Conservation (phyloP, 495 filamentous ascomycete genomes). For the Penicillium steckii region DNA sequence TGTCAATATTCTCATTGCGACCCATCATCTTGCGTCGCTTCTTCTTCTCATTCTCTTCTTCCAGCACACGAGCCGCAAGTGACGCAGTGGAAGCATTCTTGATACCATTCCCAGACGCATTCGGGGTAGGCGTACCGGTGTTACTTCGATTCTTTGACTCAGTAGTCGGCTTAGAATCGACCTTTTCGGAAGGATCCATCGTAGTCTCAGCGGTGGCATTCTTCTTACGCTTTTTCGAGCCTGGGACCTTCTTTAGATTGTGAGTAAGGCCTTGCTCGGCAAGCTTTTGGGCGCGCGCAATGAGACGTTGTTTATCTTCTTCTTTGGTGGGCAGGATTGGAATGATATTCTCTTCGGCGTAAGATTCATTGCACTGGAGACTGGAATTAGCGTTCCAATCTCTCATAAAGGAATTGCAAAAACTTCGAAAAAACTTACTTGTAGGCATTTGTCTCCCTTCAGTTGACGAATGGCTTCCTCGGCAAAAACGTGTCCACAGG, state of each 20-base stretch:
- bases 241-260: slow-evolving; percentile 77
- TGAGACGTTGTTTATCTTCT: slow-evolving; percentile 67
- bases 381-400: not conserved
- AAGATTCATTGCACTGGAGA: slow-evolving; percentile 66
- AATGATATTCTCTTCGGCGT: slow-evolving; percentile 75
- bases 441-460: slow-evolving; percentile 57
- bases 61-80: slow-evolving; percentile 78
- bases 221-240: slow-evolving; percentile 71
- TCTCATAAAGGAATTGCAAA: not conserved
- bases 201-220: slow-evolving; percentile 30
- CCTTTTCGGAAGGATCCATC: slow-evolving; percentile 4
- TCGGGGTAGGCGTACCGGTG: slow-evolving; percentile 30
- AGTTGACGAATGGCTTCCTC: slow-evolving; percentile 83
- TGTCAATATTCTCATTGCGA: slow-evolving; percentile 67
- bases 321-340: slow-evolving; percentile 72
- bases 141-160: slow-evolving; percentile 23
- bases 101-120: slow-evolving; percentile 54
- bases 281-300: slow-evolving; percentile 62
- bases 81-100: slow-evolving; percentile 84
- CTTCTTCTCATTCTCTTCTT: slow-evolving; percentile 78
- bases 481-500: slow-evolving; percentile 93
- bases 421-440: slow-evolving; percentile 37
- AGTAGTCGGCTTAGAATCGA: not conserved
- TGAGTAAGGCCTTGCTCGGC: slow-evolving; percentile 74
- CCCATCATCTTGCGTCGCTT: slow-evolving; percentile 72